Evolutionary conservation across 768 basidiomycete genomes (phyloP).

Genomic region (Leccinum olivaceopallidum): DNA sequence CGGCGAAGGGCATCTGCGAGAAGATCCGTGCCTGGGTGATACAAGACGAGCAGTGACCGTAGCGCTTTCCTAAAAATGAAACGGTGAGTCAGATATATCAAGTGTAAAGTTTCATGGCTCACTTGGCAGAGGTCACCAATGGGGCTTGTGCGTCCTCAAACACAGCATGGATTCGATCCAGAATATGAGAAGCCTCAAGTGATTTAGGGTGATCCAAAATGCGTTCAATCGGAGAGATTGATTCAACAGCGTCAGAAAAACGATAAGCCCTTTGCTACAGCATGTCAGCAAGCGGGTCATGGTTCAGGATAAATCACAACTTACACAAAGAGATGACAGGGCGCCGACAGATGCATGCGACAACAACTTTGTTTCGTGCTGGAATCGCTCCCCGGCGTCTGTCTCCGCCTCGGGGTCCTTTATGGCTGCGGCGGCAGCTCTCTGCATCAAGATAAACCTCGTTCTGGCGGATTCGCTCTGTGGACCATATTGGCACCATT

Average conservation of each 20-base stretch:
- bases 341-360: constrained; percentile 87
- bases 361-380: constrained; percentile 67
- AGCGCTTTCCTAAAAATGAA: constrained; percentile 65
- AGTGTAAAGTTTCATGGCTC: constrained; percentile 30
- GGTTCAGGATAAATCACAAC: constrained; percentile 34
- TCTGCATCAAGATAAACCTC: constrained; percentile 69
- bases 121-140: constrained; percentile 65
- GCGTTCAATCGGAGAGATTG: constrained; percentile 65
- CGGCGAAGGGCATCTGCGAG: constrained; percentile 66
- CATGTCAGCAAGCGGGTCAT: not conserved
- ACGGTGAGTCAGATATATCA: constrained; percentile 10
- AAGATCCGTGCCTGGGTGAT: constrained; percentile 53
- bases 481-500: constrained; percentile 88
- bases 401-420: constrained; percentile 55
- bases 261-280: constrained; percentile 77
- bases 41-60: constrained; percentile 61
- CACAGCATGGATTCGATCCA: constrained; percentile 72
- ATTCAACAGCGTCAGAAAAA: constrained; percentile 51
- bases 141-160: constrained; percentile 57
- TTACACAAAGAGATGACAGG: constrained; percentile 82
- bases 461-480: constrained; percentile 73
- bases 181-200: constrained; percentile 48
- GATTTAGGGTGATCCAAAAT: constrained; percentile 52
- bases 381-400: constrained; percentile 58
- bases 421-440: constrained; percentile 54